Evolutionary conservation across 2,329 filamentous ascomycete species (phyloP).

Genomic region (Pestalotiopsis sp.): DNA sequence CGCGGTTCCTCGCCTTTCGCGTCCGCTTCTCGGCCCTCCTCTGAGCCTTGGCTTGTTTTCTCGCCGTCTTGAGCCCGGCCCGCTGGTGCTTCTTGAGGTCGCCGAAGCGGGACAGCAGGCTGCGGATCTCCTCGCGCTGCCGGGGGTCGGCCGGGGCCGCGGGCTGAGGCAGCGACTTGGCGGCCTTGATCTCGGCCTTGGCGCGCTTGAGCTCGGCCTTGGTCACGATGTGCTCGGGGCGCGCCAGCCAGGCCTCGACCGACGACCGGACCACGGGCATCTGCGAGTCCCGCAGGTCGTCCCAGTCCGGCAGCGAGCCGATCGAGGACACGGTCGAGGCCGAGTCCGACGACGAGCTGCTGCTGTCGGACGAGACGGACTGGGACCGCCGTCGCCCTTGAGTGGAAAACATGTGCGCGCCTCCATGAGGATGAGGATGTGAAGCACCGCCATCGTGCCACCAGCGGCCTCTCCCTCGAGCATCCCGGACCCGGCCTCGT

Average conservation of each 20-base stretch:
- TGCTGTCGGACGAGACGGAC: slow-evolving; percentile 38
- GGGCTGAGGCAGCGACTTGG: slow-evolving; percentile 24
- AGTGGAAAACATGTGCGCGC: background rate
- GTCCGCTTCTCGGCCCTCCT: slow-evolving; percentile 15
- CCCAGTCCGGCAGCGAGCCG: slow-evolving; percentile 56
- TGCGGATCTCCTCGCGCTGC: slow-evolving; percentile 41
- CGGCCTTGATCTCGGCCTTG: slow-evolving; percentile 44
- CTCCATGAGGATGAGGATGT: background rate
- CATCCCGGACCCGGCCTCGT: slow-evolving; percentile 12
- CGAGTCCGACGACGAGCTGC: slow-evolving; percentile 36
- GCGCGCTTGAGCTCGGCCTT: slow-evolving; percentile 44
- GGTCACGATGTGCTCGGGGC: slow-evolving; percentile 51
- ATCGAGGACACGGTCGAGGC: slow-evolving; percentile 44
- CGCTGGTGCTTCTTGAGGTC: slow-evolving; percentile 38
- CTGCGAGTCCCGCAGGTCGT: slow-evolving; percentile 50
- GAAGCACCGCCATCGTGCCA: background rate
- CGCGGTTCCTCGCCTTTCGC: slow-evolving; percentile 17
- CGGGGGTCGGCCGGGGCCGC: slow-evolving; percentile 1
- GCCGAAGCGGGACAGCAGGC: slow-evolving; percentile 46
- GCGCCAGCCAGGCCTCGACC: slow-evolving; percentile 50
- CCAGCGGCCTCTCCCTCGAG: background rate
- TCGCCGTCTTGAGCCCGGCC: slow-evolving; percentile 31
- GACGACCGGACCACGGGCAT: slow-evolving; percentile 46
- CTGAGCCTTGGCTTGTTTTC: slow-evolving; percentile 21
- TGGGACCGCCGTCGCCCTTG: slow-evolving; percentile 31